Evolutionary conservation across 1,284 basidiomycete species (phyloP).

Genomic region (Boletus sp.): DNA sequence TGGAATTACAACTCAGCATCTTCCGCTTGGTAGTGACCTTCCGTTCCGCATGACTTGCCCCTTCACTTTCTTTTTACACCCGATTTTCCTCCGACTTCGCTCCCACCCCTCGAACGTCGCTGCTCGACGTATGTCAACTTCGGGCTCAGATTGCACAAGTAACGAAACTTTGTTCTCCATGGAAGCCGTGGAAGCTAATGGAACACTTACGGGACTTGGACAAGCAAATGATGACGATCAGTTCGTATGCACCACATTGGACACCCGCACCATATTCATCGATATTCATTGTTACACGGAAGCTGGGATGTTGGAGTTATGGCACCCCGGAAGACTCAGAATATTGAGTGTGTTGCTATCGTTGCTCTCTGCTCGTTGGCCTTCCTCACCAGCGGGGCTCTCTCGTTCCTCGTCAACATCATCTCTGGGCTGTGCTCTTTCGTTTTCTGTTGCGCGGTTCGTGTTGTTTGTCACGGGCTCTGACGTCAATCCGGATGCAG

Average conservation of each 20-base stretch:
- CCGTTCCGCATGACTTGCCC: conserved; percentile 45
- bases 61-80: conserved; percentile 44
- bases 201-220: conserved; percentile 50
- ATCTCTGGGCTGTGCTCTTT: conserved; percentile 59
- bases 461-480: conserved; percentile 72
- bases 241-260: conserved; percentile 44
- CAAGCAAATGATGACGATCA: conserved; percentile 50
- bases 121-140: conserved; percentile 34
- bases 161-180: conserved; percentile 60
- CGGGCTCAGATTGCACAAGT: conserved; percentile 40
- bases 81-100: conserved; percentile 51
- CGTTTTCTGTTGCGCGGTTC: conserved; percentile 66
- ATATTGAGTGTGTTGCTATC: conserved; percentile 50
- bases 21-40: conserved; percentile 30
- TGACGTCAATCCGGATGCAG: conserved; percentile 76
- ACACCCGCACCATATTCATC: conserved; percentile 52
- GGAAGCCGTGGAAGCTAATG: conserved; percentile 56
- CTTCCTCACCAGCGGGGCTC: conserved; percentile 31
- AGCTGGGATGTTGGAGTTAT: conserved; percentile 69
- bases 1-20: conserved; percentile 23
- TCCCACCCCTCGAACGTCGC: conserved; percentile 32
- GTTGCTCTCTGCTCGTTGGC: conserved; percentile 19
- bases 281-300: conserved; percentile 61
- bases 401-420: conserved; percentile 41
- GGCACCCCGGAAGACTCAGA: conserved; percentile 68